A percentile compares a stretch with the other conserved stretches of the same genome.
These are phyloP conservation scores for Sugiyamaella grinbergsii DNA, from an alignment of 1,139 yeast species.

Conservation along the genomic window DNA sequence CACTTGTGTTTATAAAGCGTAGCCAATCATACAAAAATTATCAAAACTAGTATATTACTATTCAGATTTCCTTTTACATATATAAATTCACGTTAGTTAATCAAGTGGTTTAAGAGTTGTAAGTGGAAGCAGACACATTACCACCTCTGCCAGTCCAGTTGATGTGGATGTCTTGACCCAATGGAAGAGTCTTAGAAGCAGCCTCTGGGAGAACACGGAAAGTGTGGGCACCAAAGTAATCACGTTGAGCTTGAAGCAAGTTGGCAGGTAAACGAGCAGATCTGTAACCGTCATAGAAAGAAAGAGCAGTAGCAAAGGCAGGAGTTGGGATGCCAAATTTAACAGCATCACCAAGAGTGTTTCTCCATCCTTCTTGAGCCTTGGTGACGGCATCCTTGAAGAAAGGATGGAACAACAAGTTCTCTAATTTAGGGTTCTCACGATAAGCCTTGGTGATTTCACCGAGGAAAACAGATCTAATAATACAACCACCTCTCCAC, in stretches of 20 bases:
- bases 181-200: conserved; percentile 75
- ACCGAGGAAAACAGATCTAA: conserved; percentile 96
- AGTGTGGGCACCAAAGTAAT: conserved; percentile 99
- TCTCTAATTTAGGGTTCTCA: conserved; percentile 89
- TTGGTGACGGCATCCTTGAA: conserved; percentile 86
- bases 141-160: conserved; percentile 99
- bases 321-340: conserved; percentile 94
- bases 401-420: conserved; percentile 94
- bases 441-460: conserved; percentile 97
- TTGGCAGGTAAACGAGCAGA: conserved; percentile 94
- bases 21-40: no score
- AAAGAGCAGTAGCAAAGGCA: conserved; percentile 93
- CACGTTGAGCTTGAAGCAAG: conserved; percentile 99
- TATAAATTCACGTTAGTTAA: conserved; percentile 3
- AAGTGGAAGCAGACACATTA: conserved; percentile 91
- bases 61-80: conserved; percentile 9
- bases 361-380: conserved; percentile 97
- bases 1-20: no score
- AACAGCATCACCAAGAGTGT: conserved; percentile 75
- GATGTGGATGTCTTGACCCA: conserved; percentile 82
- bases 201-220: conserved; percentile 90
- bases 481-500: conserved; percentile 99
- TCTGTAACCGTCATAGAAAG: conserved; percentile 99
- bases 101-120: conserved; percentile 65
- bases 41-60: conserved; percentile 1